Evolutionary conservation across 305 asterid genomes (phyloP).

Genomic region (Withania somnifera): DNA sequence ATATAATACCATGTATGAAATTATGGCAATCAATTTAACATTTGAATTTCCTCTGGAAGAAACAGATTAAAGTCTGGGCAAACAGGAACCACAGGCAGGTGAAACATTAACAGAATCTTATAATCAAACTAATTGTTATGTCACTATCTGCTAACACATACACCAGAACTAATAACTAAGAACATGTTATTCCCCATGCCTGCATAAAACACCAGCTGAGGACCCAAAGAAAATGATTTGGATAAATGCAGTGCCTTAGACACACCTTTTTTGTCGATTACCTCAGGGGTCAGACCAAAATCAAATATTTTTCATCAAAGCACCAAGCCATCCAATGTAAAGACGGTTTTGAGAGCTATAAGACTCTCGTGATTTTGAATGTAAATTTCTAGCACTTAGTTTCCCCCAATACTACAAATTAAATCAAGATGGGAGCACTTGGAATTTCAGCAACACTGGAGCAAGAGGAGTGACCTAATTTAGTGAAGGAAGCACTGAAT

Average conservation of each 20-base stretch:
- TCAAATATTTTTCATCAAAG: neutral
- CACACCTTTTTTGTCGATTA: neutral
- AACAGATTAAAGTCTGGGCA: neutral
- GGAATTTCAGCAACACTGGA: neutral
- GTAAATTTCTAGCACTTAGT: neutral
- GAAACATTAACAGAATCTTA: neutral
- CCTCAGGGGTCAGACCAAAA: neutral
- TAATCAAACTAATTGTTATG: neutral
- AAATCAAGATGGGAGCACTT: neutral
- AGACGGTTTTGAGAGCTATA: neutral
- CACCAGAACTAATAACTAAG: neutral
- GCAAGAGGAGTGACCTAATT: neutral
- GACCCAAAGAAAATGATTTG: neutral
- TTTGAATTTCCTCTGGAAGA: neutral
- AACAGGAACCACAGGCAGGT: neutral
- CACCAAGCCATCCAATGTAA: neutral
- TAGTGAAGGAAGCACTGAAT: neutral
- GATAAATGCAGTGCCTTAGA: neutral
- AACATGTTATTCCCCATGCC: neutral
- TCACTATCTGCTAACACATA: neutral
- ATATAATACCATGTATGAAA: neutral
- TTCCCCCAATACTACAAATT: neutral
- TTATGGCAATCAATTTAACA: neutral
- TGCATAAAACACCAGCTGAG: neutral
- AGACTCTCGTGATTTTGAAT: neutral